phyloP scores from a whole-genome alignment of 1,284 basidiomycete genomes.

The Pascua guehoae region DNA sequence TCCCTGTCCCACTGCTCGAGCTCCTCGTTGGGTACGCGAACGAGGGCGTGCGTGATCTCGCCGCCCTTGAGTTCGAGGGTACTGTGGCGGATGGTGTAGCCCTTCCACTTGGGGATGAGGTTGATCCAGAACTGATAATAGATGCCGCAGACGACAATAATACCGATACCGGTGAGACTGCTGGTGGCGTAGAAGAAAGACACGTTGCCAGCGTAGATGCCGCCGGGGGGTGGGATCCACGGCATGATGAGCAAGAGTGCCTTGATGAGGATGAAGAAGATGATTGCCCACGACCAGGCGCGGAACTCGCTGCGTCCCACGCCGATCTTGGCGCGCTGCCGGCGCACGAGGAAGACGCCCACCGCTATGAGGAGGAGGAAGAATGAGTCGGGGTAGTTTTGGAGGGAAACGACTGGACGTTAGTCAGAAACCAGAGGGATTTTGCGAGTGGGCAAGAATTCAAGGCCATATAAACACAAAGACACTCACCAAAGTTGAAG shows the following conservation, averaged over 20 bases:
- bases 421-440: background rate
- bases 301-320: slow-evolving; percentile 49
- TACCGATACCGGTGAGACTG: slow-evolving; percentile 35
- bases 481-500: slow-evolving; percentile 50
- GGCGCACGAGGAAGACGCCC: slow-evolving; percentile 52
- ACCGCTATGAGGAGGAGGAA: slow-evolving; percentile 51
- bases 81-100: slow-evolving; percentile 44
- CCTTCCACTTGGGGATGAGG: slow-evolving; percentile 38
- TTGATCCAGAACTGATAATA: slow-evolving; percentile 49
- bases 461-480: background rate
- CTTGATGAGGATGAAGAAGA: slow-evolving; percentile 50
- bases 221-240: slow-evolving; percentile 48
- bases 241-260: slow-evolving; percentile 55
- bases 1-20: slow-evolving; percentile 21
- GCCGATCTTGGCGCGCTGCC: slow-evolving; percentile 44
- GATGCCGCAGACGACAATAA: slow-evolving; percentile 33
- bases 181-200: slow-evolving; percentile 48
- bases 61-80: slow-evolving; percentile 38
- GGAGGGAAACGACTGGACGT: slow-evolving; percentile 37
- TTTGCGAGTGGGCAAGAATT: background rate
- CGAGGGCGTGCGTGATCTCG: slow-evolving; percentile 19
- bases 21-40: slow-evolving; percentile 20
- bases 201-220: slow-evolving; percentile 32
- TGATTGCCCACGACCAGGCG: slow-evolving; percentile 48
- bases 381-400: slow-evolving; percentile 51